Percentiles rank a stretch among this genome's conserved stretches.
phyloP scores from a whole-genome alignment of 345 rosid species.

The Lepidium aucheri region DNA sequence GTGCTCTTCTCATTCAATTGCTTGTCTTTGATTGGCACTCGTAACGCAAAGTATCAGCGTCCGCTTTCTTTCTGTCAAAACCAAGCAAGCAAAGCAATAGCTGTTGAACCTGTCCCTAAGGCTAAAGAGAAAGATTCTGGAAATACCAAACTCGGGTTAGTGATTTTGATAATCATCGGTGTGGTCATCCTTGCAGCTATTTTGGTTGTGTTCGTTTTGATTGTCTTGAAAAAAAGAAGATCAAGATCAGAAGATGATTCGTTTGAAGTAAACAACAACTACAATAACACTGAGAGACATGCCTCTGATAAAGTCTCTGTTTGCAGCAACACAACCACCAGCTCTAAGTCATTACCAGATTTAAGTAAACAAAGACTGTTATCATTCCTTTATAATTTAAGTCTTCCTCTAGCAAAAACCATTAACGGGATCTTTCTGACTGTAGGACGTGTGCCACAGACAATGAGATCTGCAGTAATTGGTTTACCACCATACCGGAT shows the following conservation, averaged over 20 bases:
- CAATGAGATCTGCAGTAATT: constrained; percentile 73
- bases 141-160: constrained; percentile 35
- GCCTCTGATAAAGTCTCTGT: constrained; percentile 44
- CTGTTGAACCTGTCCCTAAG: constrained; percentile 47
- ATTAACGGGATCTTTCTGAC: background rate
- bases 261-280: constrained; percentile 29
- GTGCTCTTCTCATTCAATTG: constrained; percentile 74
- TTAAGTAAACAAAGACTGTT: constrained; percentile 39
- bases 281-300: constrained; percentile 30
- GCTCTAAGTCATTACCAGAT: constrained; percentile 43
- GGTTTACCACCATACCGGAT: constrained; percentile 71
- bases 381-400: background rate
- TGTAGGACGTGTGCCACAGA: constrained; percentile 74
- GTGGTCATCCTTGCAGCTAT: constrained; percentile 33
- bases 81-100: constrained; percentile 71
- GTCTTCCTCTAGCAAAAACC: background rate
- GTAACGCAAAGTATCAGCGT: constrained; percentile 47
- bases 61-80: constrained; percentile 61
- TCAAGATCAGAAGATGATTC: constrained; percentile 16
- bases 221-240: constrained; percentile 40
- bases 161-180: constrained; percentile 55
- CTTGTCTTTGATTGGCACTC: constrained; percentile 37
- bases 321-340: constrained; percentile 32
- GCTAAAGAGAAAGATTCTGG: constrained; percentile 28
- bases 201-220: constrained; percentile 36